Percentiles rank a stretch among this genome's conserved stretches.
These are phyloP conservation scores for Rhododendron ovatum DNA, from an alignment of 148 eudicot species.

Conservation along the genomic window DNA sequence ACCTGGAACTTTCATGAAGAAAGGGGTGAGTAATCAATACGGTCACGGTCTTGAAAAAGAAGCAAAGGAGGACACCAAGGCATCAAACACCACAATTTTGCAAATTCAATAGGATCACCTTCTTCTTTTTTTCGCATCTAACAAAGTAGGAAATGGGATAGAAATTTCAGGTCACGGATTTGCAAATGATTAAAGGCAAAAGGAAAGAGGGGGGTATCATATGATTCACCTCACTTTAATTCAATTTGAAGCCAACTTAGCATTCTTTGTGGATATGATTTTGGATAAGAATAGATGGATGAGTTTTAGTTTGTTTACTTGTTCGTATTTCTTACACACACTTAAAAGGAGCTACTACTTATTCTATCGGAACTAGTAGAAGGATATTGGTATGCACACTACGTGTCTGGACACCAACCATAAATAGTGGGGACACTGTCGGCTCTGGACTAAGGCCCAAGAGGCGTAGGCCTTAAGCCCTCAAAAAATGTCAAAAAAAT, in stretches of 20 bases:
- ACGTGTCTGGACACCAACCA: too few species aligned
- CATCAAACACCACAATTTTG: not conserved
- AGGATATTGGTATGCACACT: too few species aligned
- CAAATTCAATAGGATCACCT: not conserved
- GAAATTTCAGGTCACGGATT: not conserved
- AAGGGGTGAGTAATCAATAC: not conserved
- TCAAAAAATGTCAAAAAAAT: too few species aligned
- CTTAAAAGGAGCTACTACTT: not conserved
- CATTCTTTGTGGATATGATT: slow-evolving; percentile 8
- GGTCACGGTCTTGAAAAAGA: slow-evolving; percentile 2
- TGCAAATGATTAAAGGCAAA: not conserved
- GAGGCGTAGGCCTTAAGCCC: too few species aligned
- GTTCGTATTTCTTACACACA: not conserved
- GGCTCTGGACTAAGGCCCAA: too few species aligned
- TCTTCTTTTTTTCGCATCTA: not conserved
- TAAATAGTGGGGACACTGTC: too few species aligned
- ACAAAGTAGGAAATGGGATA: slow-evolving; percentile 1
- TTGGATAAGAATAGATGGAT: slow-evolving; percentile 1
- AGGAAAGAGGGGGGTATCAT: not conserved
- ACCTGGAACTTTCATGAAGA: not conserved
- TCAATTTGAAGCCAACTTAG: slow-evolving; percentile 1
- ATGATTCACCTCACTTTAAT: not conserved
- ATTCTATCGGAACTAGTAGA: too few species aligned
- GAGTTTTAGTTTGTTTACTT: not conserved
- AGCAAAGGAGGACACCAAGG: not conserved